phyloP scores from a whole-genome alignment of 352 stramenopile genomes.

The Phytophthora pluvialis region DNA sequence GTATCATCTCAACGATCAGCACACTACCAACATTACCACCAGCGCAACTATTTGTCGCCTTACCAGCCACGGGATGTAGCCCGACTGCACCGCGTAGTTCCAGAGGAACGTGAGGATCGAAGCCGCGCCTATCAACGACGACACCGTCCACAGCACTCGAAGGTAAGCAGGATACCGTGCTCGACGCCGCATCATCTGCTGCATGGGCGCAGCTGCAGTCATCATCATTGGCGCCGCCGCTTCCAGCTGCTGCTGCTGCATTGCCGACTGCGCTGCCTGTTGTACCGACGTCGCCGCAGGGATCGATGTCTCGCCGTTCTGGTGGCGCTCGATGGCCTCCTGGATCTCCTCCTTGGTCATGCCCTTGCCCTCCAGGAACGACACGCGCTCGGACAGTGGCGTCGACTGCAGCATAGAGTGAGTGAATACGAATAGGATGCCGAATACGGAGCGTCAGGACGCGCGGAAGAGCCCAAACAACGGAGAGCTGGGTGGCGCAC shows the following conservation, averaged over 20 bases:
- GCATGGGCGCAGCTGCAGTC: conserved; percentile 50
- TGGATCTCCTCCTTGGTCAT: conserved; percentile 86
- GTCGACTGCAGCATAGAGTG: conserved; percentile 37
- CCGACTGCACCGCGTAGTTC: conserved; percentile 76
- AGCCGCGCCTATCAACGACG: conserved; percentile 70
- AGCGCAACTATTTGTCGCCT: not conserved
- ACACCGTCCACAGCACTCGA: conserved; percentile 71
- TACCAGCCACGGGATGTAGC: conserved; percentile 75
- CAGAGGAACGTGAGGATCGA: conserved; percentile 78
- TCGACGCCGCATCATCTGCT: conserved; percentile 51
- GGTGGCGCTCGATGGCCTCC: conserved; percentile 71
- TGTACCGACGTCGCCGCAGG: not conserved
- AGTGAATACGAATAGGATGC: not conserved
- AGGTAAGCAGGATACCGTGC: conserved; percentile 61
- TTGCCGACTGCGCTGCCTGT: conserved; percentile 7
- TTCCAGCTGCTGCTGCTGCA: conserved; percentile 12
- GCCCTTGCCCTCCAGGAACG: conserved; percentile 83
- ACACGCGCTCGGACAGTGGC: conserved; percentile 77
- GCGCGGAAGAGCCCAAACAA: not conserved
- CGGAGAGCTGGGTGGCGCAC: conserved; percentile 22
- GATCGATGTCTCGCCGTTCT: conserved; percentile 34
- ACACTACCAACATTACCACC: not conserved
- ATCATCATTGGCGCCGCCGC: conserved; percentile 51
- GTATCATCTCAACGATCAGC: not conserved
- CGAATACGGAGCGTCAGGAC: conserved; percentile 1